Percentiles rank a stretch among this genome's conserved stretches.
These are phyloP conservation scores for Penicillium angulare DNA, from an alignment of 495 filamentous ascomycete species.

Conservation along the genomic window DNA sequence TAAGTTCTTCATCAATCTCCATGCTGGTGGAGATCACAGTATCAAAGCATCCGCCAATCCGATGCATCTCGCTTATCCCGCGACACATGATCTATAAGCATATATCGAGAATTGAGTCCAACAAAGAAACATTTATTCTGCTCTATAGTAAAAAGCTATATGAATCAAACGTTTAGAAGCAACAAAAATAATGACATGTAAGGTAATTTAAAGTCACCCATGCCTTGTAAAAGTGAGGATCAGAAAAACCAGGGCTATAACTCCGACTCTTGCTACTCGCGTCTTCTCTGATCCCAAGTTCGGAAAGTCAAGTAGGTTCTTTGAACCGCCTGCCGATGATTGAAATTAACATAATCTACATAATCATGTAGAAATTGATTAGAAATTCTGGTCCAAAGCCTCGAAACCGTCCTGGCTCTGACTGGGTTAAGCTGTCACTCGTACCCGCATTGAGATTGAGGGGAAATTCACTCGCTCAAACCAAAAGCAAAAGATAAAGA, in stretches of 20 bases:
- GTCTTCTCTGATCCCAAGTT: not conserved
- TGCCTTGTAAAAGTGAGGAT: constrained; percentile 8
- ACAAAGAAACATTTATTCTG: not conserved
- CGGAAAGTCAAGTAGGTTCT: not conserved
- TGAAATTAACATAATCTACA: not conserved
- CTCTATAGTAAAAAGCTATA: not conserved
- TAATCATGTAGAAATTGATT: not conserved
- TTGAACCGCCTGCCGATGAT: not conserved
- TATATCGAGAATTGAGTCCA: not conserved
- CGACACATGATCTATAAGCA: not conserved
- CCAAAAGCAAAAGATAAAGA: constrained; percentile 5
- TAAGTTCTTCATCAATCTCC: not conserved
- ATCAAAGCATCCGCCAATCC: not conserved
- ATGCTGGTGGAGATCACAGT: constrained; percentile 12
- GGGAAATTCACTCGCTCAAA: not conserved
- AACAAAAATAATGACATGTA: not conserved
- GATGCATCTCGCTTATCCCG: constrained; percentile 2
- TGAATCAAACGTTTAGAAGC: not conserved
- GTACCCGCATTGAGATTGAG: not conserved
- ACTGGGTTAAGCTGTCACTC: too few species aligned
- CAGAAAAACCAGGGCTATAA: constrained; percentile 1
- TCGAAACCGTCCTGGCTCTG: too few species aligned
- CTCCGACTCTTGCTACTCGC: not conserved
- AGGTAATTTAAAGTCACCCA: not conserved
- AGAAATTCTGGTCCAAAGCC: too few species aligned